These are phyloP conservation scores for Mortierella sp. DNA, from an alignment of 371 early-diverging fungal species.

Conservation along the genomic window DNA sequence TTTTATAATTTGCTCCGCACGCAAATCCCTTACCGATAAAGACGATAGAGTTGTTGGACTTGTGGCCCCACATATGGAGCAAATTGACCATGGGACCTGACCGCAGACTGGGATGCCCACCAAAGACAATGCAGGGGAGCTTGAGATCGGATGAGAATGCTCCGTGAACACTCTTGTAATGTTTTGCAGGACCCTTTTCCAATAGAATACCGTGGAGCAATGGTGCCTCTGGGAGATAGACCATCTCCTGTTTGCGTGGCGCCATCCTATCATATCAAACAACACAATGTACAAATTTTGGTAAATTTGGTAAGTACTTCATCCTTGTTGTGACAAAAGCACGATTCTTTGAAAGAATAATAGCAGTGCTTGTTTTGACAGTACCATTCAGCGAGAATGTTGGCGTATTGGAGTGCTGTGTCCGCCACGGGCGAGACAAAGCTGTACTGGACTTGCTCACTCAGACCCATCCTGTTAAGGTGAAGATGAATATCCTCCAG, in stretches of 20 bases:
- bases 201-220: conserved; percentile 67
- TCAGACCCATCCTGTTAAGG: conserved; percentile 65
- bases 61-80: conserved; percentile 61
- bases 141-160: conserved; percentile 58
- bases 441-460: conserved; percentile 72
- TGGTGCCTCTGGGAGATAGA: conserved; percentile 71
- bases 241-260: conserved; percentile 64
- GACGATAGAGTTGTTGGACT: conserved; percentile 60
- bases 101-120: conserved; percentile 66
- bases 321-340: too few species aligned
- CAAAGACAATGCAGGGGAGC: conserved; percentile 77
- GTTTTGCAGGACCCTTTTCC: conserved; percentile 60
- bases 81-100: conserved; percentile 61
- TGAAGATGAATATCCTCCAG: conserved; percentile 71
- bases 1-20: background rate
- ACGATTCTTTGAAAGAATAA: too few species aligned
- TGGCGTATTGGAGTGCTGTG: conserved; percentile 83
- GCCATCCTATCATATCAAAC: conserved; percentile 72
- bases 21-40: conserved; percentile 56
- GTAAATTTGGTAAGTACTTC: background rate
- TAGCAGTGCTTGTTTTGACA: background rate
- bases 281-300: background rate
- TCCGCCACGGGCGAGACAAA: conserved; percentile 84
- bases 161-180: conserved; percentile 58
- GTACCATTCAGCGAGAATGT: conserved; percentile 91